These are phyloP conservation scores for Nissolia schottii DNA, from an alignment of 306 rosid species.

Conservation along the genomic window DNA sequence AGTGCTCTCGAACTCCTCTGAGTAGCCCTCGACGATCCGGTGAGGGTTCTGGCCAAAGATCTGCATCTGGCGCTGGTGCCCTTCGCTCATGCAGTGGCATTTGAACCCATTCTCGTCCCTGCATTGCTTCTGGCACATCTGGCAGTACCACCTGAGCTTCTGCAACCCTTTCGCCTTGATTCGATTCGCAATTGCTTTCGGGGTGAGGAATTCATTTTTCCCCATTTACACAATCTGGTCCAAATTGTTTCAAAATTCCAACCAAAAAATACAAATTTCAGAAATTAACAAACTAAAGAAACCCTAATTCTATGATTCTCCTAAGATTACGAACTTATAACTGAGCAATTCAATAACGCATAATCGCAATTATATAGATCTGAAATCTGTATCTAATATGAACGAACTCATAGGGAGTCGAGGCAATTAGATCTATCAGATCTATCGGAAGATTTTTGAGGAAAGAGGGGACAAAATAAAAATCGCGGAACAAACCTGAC, in stretches of 20 bases:
- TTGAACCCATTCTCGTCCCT: constrained; percentile 93
- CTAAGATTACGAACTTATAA: not conserved
- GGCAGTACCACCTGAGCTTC: constrained; percentile 97
- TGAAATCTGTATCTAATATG: not conserved
- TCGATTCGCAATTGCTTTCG: constrained; percentile 86
- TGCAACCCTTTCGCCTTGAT: constrained; percentile 92
- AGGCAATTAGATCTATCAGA: too few species aligned
- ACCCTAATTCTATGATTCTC: not conserved
- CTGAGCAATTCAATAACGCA: not conserved
- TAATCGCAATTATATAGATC: not conserved
- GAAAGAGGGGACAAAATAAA: not conserved
- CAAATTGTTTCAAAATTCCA: not conserved
- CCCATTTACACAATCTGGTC: constrained; percentile 55
- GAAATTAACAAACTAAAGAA: not conserved
- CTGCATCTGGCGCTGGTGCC: constrained; percentile 96
- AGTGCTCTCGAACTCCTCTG: constrained; percentile 68
- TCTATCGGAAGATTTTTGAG: not conserved
- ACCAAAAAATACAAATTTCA: not conserved
- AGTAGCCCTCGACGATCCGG: constrained; percentile 71
- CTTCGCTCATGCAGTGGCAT: constrained; percentile 92
- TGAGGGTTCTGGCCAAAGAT: constrained; percentile 72
- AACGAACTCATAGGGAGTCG: not conserved
- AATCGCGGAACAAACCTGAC: not conserved
- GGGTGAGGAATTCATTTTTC: constrained; percentile 82
- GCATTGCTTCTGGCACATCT: constrained; percentile 98